Evolutionary conservation across 2,329 filamentous ascomycete genomes (phyloP), one percentile per base, ranked within the genome.

Genomic region (Cladosporium austrohemisphaericum): DNA sequence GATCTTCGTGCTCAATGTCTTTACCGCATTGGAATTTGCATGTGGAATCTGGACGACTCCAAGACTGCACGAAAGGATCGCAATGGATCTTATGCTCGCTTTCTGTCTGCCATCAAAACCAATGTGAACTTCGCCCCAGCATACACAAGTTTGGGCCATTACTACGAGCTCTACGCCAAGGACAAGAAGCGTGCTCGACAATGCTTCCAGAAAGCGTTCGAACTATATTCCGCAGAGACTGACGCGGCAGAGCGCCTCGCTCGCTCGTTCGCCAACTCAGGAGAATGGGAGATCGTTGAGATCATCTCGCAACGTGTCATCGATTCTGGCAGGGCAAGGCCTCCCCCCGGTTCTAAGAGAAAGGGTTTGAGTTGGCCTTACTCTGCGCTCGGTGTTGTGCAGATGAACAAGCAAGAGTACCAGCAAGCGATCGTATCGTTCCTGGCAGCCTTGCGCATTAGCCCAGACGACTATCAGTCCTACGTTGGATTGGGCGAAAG

Each of bases 401-500:
- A 97, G 66, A 79, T 97, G 65, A 96, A 95, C 70, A 93, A 89
- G 65, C 89, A 94, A 64, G 89, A 95, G 52, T 97, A 92, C 60
- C 75, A 84, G 57, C 86, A 88, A 64, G 90, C 90, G 28, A 90
- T 97, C 47, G 84, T 92, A 7, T 95, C 89, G 0, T 98, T 97
- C 66, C 87, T 97, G 62, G 83, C 88, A 1, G 91, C 93, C 9
- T 74, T 98, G 26, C 79, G 92, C 46, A 87, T 95, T 40, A 81
- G 83, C 2, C 89, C 91, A 0, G 75, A 84, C 33, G 89, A 97
- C 67, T 97, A 97, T 62, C 86, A 98, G 69, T 95, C 88, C 0
- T 98, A 92, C 82, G 87, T 98, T 19, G 93, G 93, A 1, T 77
- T 98, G 1, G 93, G 92, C n/a, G 93, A 98, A 70, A 95, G 90